These are phyloP conservation scores for Cucurbita pepo DNA, from an alignment of 306 rosid genomes.

Conservation along the genomic window DNA sequence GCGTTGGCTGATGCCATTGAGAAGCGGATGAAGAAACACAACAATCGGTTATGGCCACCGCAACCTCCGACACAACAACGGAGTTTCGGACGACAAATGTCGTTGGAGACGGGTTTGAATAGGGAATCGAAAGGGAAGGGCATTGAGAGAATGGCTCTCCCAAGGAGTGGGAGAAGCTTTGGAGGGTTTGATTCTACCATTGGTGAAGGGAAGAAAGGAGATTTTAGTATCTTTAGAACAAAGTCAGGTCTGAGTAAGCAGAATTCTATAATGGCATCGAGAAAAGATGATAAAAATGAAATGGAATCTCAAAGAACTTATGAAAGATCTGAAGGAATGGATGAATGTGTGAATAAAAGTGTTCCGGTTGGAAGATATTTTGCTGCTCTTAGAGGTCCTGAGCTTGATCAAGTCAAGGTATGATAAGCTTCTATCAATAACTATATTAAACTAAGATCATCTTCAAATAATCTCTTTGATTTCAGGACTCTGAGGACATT, in stretches of 20 bases:
- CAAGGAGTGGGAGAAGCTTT: slow-evolving; percentile 58
- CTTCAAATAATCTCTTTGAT: not conserved
- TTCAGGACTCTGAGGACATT: slow-evolving; percentile 63
- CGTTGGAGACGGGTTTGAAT: slow-evolving; percentile 58
- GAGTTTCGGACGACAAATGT: slow-evolving; percentile 44
- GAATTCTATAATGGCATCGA: slow-evolving; percentile 52
- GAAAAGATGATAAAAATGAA: slow-evolving; percentile 25
- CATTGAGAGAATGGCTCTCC: slow-evolving; percentile 21
- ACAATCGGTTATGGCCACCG: slow-evolving; percentile 12
- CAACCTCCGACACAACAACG: slow-evolving; percentile 13
- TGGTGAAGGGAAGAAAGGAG: slow-evolving; percentile 40
- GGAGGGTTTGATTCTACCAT: slow-evolving; percentile 39
- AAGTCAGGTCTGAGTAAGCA: slow-evolving; percentile 48
- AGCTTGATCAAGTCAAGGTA: slow-evolving; percentile 83
- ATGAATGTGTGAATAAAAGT: slow-evolving; percentile 40
- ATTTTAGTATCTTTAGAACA: slow-evolving; percentile 60
- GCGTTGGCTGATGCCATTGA: not conserved
- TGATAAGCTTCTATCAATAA: not conserved
- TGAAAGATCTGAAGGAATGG: slow-evolving; percentile 16
- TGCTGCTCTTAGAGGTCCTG: slow-evolving; percentile 90
- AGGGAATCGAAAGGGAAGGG: slow-evolving; percentile 30
- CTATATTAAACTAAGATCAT: no score
- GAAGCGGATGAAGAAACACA: slow-evolving; percentile 17
- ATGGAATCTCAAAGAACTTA: slow-evolving; percentile 28
- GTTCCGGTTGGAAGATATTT: slow-evolving; percentile 80